Conservation (phyloP, 2,329 filamentous ascomycete species). For the Fusarium gaditjirri region DNA sequence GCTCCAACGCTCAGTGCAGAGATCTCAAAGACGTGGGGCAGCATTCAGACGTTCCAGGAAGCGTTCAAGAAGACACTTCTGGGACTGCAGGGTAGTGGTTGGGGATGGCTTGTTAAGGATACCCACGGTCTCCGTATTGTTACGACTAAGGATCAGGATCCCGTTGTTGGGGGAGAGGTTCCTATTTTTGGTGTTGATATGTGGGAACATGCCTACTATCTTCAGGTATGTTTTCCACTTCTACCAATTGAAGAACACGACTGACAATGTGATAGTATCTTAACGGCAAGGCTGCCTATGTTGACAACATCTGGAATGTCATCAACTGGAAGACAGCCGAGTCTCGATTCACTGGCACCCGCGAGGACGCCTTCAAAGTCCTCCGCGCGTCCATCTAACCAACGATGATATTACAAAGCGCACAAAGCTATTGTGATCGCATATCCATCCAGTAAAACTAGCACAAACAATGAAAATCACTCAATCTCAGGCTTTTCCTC, state of each 20-base stretch:
- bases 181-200: conserved; percentile 85
- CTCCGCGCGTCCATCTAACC: conserved; percentile 55
- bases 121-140: conserved; percentile 72
- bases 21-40: conserved; percentile 75
- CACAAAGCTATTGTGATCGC: neutral
- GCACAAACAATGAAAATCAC: neutral
- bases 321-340: conserved; percentile 82
- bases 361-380: conserved; percentile 58
- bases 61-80: conserved; percentile 74
- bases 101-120: conserved; percentile 85
- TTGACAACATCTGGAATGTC: conserved; percentile 81
- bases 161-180: conserved; percentile 70
- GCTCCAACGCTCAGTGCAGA: conserved; percentile 69
- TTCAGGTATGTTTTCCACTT: conserved; percentile 66
- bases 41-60: conserved; percentile 71
- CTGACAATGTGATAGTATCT: conserved; percentile 65
- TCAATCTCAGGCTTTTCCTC: neutral
- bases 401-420: neutral
- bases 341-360: conserved; percentile 64
- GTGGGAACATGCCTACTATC: conserved; percentile 94
- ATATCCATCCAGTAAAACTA: neutral
- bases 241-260: neutral
- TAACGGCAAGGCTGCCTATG: conserved; percentile 79
- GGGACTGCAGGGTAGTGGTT: conserved; percentile 83
- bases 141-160: conserved; percentile 89